Conservation (phyloP, 1,139 yeast genomes). For the Kluyveromyces marxianus region DNA sequence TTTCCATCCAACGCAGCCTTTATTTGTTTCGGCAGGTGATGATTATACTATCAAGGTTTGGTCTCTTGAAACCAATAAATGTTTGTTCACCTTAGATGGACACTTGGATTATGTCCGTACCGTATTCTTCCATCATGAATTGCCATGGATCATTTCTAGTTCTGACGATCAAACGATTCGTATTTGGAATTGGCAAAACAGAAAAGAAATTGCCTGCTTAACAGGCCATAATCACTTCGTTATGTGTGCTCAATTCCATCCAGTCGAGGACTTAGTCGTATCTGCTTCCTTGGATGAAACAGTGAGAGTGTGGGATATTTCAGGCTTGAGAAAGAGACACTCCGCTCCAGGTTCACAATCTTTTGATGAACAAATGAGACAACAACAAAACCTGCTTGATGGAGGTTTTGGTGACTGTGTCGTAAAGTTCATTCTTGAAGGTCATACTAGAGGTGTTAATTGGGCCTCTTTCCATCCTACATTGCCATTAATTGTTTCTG, state of each 20-base stretch:
- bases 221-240: constrained; percentile 99
- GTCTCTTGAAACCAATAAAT: constrained; percentile 88
- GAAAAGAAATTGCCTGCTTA: constrained; percentile 93
- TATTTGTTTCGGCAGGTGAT: constrained; percentile 96
- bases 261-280: constrained; percentile 86
- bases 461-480: constrained; percentile 99
- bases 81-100: constrained; percentile 83
- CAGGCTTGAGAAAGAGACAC: constrained; percentile 91
- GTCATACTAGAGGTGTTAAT: constrained; percentile 97
- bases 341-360: constrained; percentile 57
- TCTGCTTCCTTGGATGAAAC: constrained; percentile 96
- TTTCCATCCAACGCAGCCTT: constrained; percentile 96
- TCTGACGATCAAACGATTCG: constrained; percentile 98
- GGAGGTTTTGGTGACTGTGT: constrained; percentile 95
- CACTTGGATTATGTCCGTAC: constrained; percentile 95
- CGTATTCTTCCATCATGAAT: constrained; percentile 88
- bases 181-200: constrained; percentile 99
- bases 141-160: constrained; percentile 95
- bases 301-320: constrained; percentile 98
- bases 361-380: constrained; percentile 68
- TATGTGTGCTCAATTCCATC: constrained; percentile 97
- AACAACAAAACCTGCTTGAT: constrained; percentile 67
- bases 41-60: constrained; percentile 93
- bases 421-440: constrained; percentile 93
- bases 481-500: constrained; percentile 88